Evolutionary conservation across 169 alveolate species (phyloP).

Genomic region (Cyclospora cayetanensis): DNA sequence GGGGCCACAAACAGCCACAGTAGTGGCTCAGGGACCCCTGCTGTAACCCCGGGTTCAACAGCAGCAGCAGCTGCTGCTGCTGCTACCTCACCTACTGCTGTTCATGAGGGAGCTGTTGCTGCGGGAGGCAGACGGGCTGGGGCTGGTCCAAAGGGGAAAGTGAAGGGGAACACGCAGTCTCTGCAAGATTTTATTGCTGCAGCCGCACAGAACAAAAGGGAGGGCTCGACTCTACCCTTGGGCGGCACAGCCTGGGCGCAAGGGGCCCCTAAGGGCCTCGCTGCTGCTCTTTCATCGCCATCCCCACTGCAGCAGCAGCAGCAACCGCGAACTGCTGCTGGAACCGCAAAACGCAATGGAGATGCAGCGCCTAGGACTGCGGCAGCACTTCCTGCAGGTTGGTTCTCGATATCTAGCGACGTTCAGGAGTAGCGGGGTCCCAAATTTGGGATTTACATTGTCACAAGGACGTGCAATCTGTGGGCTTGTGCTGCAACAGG

Average conservation of each 20-base stretch:
- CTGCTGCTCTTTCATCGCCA: constrained; percentile 5
- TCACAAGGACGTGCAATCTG: neutral
- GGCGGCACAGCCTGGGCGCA: constrained; percentile 51
- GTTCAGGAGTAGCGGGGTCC: neutral
- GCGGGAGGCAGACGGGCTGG: neutral
- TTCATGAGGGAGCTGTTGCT: neutral
- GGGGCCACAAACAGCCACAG: constrained; percentile 31
- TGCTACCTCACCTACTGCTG: neutral
- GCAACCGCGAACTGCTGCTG: neutral
- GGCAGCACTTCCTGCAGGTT: neutral
- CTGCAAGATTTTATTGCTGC: constrained; percentile 46
- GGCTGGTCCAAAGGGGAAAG: constrained; percentile 11
- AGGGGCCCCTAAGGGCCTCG: constrained; percentile 63
- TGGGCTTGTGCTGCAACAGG: neutral
- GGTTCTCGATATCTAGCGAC: neutral
- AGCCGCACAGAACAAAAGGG: constrained; percentile 7
- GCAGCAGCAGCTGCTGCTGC: neutral
- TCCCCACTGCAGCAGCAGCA: neutral
- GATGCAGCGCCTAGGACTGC: neutral
- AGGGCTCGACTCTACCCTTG: constrained; percentile 1
- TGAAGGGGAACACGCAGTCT: constrained; percentile 41
- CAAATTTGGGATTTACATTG: neutral
- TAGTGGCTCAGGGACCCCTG: constrained; percentile 27
- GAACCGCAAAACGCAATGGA: neutral
- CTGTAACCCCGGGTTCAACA: neutral